Evolutionary conservation across 1,284 basidiomycete species (phyloP).

Genomic region (Phylloporus sp.): DNA sequence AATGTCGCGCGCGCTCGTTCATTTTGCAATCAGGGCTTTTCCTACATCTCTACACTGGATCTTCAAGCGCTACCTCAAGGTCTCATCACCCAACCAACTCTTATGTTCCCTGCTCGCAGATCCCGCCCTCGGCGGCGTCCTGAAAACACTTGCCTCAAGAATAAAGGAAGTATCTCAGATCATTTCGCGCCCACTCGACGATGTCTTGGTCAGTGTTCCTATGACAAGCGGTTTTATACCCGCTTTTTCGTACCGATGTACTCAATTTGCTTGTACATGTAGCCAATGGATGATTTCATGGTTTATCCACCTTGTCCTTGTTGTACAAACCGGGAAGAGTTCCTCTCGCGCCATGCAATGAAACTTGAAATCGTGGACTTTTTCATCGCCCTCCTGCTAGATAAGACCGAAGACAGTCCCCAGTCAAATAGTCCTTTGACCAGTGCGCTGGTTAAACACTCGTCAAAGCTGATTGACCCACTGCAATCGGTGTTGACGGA

Average conservation of each 20-base stretch:
- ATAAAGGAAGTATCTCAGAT: slow-evolving; percentile 22
- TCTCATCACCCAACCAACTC: slow-evolving; percentile 22
- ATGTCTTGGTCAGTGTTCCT: slow-evolving; percentile 40
- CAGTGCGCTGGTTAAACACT: slow-evolving; percentile 14
- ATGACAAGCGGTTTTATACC: slow-evolving; percentile 19
- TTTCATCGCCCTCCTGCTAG: slow-evolving; percentile 39
- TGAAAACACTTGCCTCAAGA: slow-evolving; percentile 21
- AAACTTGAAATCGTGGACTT: slow-evolving; percentile 42
- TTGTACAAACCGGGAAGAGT: slow-evolving; percentile 31
- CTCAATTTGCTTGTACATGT: slow-evolving; percentile 40
- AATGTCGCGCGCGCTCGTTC: slow-evolving; percentile 42
- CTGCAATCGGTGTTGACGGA: slow-evolving; percentile 37
- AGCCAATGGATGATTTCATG: slow-evolving; percentile 52
- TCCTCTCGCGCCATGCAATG: slow-evolving; percentile 31
- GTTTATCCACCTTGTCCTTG: slow-evolving; percentile 45
- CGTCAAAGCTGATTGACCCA: slow-evolving; percentile 28
- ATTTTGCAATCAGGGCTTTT: slow-evolving; percentile 53
- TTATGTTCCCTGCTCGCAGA: slow-evolving; percentile 34
- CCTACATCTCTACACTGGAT: slow-evolving; percentile 44
- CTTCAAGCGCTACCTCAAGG: slow-evolving; percentile 45
- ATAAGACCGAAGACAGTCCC: slow-evolving; percentile 23
- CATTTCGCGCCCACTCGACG: slow-evolving; percentile 14
- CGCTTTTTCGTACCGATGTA: slow-evolving; percentile 31
- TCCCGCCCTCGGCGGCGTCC: slow-evolving; percentile 20
- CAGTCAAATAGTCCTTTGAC: slow-evolving; percentile 5